Conservation (phyloP, 2,329 filamentous ascomycete genomes). For the Aspergillus sp. region DNA sequence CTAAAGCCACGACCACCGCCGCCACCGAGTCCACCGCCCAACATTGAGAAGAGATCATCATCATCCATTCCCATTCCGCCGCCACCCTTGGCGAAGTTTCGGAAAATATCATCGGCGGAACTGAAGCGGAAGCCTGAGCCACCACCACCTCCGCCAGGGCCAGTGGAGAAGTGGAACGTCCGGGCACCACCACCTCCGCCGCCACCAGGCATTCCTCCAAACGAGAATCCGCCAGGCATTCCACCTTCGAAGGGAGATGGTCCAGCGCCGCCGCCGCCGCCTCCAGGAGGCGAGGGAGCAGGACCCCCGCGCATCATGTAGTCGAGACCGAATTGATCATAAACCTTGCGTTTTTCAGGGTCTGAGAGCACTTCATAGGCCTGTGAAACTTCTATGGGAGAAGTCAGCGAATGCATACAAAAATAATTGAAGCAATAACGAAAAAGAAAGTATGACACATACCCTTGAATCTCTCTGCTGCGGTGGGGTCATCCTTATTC, state of each 20-base stretch:
- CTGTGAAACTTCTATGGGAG: slow-evolving; percentile 71
- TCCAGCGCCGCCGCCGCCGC: slow-evolving; percentile 47
- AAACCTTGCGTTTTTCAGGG: slow-evolving; percentile 91
- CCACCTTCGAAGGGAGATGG: slow-evolving; percentile 53
- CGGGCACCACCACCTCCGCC: slow-evolving; percentile 41
- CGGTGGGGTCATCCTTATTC: slow-evolving; percentile 84
- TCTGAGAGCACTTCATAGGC: slow-evolving; percentile 98
- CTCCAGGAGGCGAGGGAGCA: slow-evolving; percentile 59
- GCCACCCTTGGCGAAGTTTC: slow-evolving; percentile 67
- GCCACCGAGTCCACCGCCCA: slow-evolving; percentile 37
- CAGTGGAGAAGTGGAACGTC: slow-evolving; percentile 45
- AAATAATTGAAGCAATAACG: neutral
- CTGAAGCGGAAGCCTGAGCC: slow-evolving; percentile 70
- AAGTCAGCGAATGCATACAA: slow-evolving; percentile 8
- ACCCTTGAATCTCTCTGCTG: slow-evolving; percentile 90
- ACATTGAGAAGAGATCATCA: slow-evolving; percentile 52
- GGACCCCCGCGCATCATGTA: slow-evolving; percentile 79
- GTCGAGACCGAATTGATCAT: slow-evolving; percentile 92
- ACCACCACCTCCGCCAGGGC: slow-evolving; percentile 52
- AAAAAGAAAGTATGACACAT: slow-evolving; percentile 14
- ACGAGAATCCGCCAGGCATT: slow-evolving; percentile 50
- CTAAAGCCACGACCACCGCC: slow-evolving; percentile 32
- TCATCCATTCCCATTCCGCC: slow-evolving; percentile 49
- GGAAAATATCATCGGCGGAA: slow-evolving; percentile 78
- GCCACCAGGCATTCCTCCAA: slow-evolving; percentile 45